Conservation (phyloP, 495 filamentous ascomycete species). For the Hyaloscypha hepaticicola region DNA sequence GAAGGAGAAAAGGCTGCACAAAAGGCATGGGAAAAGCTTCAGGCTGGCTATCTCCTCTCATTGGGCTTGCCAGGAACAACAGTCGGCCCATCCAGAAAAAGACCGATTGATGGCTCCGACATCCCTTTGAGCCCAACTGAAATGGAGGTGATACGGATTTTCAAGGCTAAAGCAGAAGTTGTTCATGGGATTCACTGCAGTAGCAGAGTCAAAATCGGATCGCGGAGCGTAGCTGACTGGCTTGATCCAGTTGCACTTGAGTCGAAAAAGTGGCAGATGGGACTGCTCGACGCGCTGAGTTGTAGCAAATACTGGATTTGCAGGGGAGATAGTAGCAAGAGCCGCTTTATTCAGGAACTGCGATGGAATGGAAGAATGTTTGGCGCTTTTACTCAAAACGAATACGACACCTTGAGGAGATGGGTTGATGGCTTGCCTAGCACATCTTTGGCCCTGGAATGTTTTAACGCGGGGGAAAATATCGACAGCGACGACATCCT, state of each 20-base stretch:
- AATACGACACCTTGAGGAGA: slow-evolving; percentile 36
- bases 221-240: slow-evolving; percentile 37
- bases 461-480: not conserved
- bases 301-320: slow-evolving; percentile 37
- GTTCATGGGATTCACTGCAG: slow-evolving; percentile 31
- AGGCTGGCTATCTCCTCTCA: slow-evolving; percentile 46
- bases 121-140: slow-evolving; percentile 12
- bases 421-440: slow-evolving; percentile 41
- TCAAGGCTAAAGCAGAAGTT: slow-evolving; percentile 28
- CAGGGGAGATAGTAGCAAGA: slow-evolving; percentile 38
- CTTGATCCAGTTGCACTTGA: slow-evolving; percentile 32
- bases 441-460: not conserved
- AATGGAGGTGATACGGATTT: slow-evolving; percentile 15
- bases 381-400: slow-evolving; percentile 45
- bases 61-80: slow-evolving; percentile 35
- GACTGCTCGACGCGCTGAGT: slow-evolving; percentile 27
- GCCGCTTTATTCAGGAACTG: slow-evolving; percentile 40
- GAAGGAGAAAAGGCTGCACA: slow-evolving; percentile 31
- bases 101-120: slow-evolving; percentile 17
- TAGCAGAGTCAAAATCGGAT: slow-evolving; percentile 20
- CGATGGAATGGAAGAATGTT: slow-evolving; percentile 49
- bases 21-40: slow-evolving; percentile 46
- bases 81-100: slow-evolving; percentile 21
- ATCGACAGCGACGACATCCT: slow-evolving; percentile 7
- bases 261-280: slow-evolving; percentile 29